Conservation (phyloP, 2,329 filamentous ascomycete genomes). For the Stachybotrys elegans region DNA sequence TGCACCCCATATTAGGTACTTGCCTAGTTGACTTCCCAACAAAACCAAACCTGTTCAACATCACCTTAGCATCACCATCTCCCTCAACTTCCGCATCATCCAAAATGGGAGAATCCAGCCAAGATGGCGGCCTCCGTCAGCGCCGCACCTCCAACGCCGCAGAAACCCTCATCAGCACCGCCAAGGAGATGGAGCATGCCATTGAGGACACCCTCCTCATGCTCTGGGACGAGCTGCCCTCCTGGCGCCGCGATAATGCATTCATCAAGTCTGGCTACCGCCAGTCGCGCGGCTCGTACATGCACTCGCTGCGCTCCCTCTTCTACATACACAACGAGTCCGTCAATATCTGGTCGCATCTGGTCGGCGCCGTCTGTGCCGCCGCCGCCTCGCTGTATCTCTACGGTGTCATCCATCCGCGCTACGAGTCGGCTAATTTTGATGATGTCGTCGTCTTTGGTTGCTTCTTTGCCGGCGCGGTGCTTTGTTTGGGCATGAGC, state of each 20-base stretch:
- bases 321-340: constrained; percentile 55
- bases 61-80: no score
- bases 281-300: constrained; percentile 42
- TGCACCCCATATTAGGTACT: no score
- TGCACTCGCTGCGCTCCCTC: constrained; percentile 39
- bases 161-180: constrained; percentile 17
- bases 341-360: constrained; percentile 60
- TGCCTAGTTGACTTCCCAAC: no score
- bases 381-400: constrained; percentile 46
- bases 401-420: constrained; percentile 53
- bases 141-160: constrained; percentile 21
- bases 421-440: constrained; percentile 57
- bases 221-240: constrained; percentile 53
- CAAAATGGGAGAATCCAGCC: no score
- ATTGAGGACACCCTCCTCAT: constrained; percentile 38
- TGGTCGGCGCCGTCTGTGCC: constrained; percentile 60
- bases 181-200: constrained; percentile 31
- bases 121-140: constrained; percentile 17
- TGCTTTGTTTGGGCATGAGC: constrained; percentile 72
- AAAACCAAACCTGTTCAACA: no score
- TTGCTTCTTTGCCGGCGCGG: constrained; percentile 74
- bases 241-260: constrained; percentile 56
- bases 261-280: constrained; percentile 53
- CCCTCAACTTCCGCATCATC: no score
- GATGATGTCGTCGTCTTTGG: constrained; percentile 67